Evolutionary conservation across 768 basidiomycete genomes (phyloP), one percentile per base, ranked within the genome.

Genomic region (Amanita phalloides): DNA sequence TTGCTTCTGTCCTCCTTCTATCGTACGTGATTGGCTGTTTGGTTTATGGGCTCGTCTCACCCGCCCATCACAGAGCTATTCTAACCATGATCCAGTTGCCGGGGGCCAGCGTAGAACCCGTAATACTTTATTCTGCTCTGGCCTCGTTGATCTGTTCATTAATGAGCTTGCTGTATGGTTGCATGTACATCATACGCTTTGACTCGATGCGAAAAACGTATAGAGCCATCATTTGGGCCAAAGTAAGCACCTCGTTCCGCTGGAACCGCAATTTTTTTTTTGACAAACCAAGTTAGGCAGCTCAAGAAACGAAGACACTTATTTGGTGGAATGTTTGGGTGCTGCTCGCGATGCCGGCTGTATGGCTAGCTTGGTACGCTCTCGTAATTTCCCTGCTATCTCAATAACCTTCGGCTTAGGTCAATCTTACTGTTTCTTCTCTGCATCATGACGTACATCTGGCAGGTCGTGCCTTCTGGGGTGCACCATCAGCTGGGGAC

Each of bases 261-360:
- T 7, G 26, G 11, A 35, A 9, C 6, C 0, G 5, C 26, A 20
- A 30, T 30, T 8, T 17, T 17, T 11, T 49, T 13, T 10, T 45
- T 33, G 9, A 50, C 20, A 26, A 41, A 6, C 33, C 2, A 20
- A 38, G 25, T 8, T 48, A 82, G 78, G 83, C 84, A 58, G 76
- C 80, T 2, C 72, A 75, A 45, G 64, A 63, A 39, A 55, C 57
- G 2, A 57, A 54, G 10, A 58, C 63, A 0, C 44, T 45, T 0
- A 63, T 68, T 26, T 66, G 58, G 53, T 72, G 84, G 83, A 86
- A 86, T 54, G 78, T 84, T 14, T 84, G 83, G 82, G 75, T 84
- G 1, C 54, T 85, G 17, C 68, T 86, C 26, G 77, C 82, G 0
- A 73, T 81, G 69, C 83, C 83, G 0, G 77, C 74, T 0, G 58